Evolutionary conservation across 768 basidiomycete species (phyloP).

Genomic region (Pisolithus orientalis): DNA sequence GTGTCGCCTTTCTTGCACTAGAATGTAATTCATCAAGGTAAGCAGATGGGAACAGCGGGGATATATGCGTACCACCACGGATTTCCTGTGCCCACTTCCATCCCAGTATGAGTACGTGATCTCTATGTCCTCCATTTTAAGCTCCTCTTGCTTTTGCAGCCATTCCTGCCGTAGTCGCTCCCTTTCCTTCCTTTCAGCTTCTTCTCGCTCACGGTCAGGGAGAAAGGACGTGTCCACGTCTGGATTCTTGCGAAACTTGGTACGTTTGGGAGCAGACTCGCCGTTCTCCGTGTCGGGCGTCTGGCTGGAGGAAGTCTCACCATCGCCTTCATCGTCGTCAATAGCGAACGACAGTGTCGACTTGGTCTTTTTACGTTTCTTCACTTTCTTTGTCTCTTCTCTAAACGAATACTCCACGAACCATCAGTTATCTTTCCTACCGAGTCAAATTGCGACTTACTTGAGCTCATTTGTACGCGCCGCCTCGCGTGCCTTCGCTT

Average conservation of each 20-base stretch:
- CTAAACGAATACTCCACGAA: slow-evolving; percentile 81
- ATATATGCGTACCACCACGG: slow-evolving; percentile 61
- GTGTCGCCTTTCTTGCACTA: slow-evolving; percentile 98
- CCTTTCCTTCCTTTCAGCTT: slow-evolving; percentile 80
- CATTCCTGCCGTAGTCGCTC: slow-evolving; percentile 89
- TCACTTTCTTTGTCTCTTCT: slow-evolving; percentile 77
- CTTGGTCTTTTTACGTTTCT: slow-evolving; percentile 92
- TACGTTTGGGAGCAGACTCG: slow-evolving; percentile 55
- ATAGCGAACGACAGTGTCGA: slow-evolving; percentile 86
- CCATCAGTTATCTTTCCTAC: slow-evolving; percentile 54
- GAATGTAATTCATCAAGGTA: slow-evolving; percentile 1
- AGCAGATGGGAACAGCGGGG: background rate
- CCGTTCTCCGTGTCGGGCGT: slow-evolving; percentile 33
- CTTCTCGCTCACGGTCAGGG: slow-evolving; percentile 96
- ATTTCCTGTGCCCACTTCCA: slow-evolving; percentile 93
- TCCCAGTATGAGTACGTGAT: slow-evolving; percentile 98
- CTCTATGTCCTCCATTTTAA: slow-evolving; percentile 75
- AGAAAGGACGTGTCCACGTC: slow-evolving; percentile 96
- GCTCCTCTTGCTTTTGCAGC: slow-evolving; percentile 65
- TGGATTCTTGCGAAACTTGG: slow-evolving; percentile 91
- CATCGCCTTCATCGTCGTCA: slow-evolving; percentile 67
- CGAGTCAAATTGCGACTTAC: slow-evolving; percentile 48
- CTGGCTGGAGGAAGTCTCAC: slow-evolving; percentile 35
- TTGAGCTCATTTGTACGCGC: slow-evolving; percentile 79
- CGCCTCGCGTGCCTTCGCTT: slow-evolving; percentile 85